phyloP scores from a whole-genome alignment of 2,329 filamentous ascomycete species.

The Phialophora tarda region DNA sequence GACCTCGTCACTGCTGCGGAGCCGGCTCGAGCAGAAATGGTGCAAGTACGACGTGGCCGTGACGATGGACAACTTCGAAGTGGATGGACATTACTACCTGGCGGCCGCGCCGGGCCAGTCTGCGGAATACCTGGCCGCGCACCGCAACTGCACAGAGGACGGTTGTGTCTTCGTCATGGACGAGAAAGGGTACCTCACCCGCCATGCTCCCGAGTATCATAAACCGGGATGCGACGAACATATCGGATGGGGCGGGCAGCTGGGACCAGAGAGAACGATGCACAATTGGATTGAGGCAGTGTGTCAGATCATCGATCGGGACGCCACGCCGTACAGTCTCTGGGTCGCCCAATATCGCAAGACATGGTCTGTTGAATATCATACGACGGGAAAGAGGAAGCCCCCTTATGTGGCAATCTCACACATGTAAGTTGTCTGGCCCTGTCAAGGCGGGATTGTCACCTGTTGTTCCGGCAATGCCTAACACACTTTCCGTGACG shows the following conservation, averaged over 20 bases:
- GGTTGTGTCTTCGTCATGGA: conserved; percentile 1
- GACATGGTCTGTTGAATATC: conserved; percentile 1
- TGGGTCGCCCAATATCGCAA: conserved; percentile 5
- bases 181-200: background rate
- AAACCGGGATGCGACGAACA: background rate
- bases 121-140: background rate
- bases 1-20: background rate
- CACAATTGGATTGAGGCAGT: background rate
- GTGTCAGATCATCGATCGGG: conserved; percentile 4
- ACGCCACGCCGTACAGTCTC: background rate
- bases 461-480: background rate
- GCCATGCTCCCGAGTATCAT: conserved; percentile 1
- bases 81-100: conserved; percentile 8
- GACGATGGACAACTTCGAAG: conserved; percentile 6
- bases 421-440: conserved; percentile 39
- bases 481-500: background rate
- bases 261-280: conserved; percentile 3
- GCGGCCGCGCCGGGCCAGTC: background rate
- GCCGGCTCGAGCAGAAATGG: conserved; percentile 9
- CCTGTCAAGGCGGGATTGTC: background rate
- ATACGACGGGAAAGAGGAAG: background rate
- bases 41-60: conserved; percentile 8
- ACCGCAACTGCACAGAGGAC: background rate
- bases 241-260: background rate
- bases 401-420: conserved; percentile 43